Base-by-base conservation (phyloP, 768 basidiomycete genomes). In the Agrocybe praecox region DNA sequence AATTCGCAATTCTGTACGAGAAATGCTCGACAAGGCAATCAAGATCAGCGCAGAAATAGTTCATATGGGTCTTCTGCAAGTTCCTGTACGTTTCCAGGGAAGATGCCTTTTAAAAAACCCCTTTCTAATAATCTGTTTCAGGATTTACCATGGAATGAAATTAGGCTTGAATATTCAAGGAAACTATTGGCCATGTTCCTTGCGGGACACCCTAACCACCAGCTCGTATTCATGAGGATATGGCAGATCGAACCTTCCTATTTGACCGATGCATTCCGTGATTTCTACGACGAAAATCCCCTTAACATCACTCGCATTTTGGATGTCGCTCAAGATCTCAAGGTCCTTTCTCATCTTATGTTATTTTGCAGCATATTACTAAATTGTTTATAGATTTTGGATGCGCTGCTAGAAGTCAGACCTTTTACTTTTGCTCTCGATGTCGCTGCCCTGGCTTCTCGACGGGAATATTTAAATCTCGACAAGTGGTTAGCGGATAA, bases 401-500 rank as follows among this genome's bases (percentile, higher is more conserved):
- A 96, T 68, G 83, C 92, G n/a, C 79, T 99, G 19, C 81, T 99
- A 47, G 91, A 94, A 67, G 89, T 94, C 42, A 87, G 89, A 6
- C 92, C 94, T 2, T 94, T 94, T 63, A 84, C 85, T 8, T 93
- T 98, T 65, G 89, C 94, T 1, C 82, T 98, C 44, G 97, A 99
- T 70, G 89, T 98, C 49, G 97, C 97, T 21, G 90, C 95, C 4
- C 76, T 97, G 43, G 96, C 97, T 12, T 94, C 93, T 33, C 88
- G 94, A 42, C 80, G 94, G 63, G 96, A 98, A 71, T 93, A 95
- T 67, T 79, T 98, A 65, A 95, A 99, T 65, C 79, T 99, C 45
- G 96, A 97, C 74, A 96, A 96, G 72, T 99, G 96, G 96, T 79
- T 98, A 15, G 87, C 90, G 14, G 92, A 94, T 69, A 90, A 94